Percentiles rank a stretch among this genome's conserved stretches.
Evolutionary conservation across 140 eudicot genomes (phyloP).

Genomic region (Cichorium intybus): DNA sequence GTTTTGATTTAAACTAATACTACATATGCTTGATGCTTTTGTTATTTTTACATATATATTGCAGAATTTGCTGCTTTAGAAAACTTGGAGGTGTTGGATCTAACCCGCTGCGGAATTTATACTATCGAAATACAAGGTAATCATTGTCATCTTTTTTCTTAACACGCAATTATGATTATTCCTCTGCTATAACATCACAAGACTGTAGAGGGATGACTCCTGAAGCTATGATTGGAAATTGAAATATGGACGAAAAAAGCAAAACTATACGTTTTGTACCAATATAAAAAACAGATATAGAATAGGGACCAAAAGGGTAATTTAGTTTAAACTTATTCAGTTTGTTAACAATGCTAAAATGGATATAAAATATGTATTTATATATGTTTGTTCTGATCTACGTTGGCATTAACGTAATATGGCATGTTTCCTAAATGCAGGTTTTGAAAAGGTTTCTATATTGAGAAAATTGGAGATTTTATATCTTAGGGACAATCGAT

Average conservation of each 20-base stretch:
- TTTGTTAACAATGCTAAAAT: too few species aligned
- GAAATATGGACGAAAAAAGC: too few species aligned
- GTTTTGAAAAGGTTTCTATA: neutral
- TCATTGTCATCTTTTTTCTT: neutral
- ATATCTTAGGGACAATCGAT: neutral
- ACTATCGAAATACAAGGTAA: conserved; percentile 15
- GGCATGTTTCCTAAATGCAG: neutral
- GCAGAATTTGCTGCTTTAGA: conserved; percentile 23
- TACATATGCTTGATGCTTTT: neutral
- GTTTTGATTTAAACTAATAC: too few species aligned
- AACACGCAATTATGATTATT: neutral
- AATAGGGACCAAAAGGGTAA: too few species aligned
- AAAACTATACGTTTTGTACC: too few species aligned
- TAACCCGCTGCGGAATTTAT: neutral
- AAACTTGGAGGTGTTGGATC: conserved; percentile 26
- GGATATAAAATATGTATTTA: neutral
- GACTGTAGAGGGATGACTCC: too few species aligned
- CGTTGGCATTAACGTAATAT: too few species aligned
- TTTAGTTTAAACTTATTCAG: too few species aligned
- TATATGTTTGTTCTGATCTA: neutral
- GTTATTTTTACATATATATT: neutral
- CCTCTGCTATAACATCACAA: too few species aligned
- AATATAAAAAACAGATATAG: too few species aligned
- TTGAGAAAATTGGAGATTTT: neutral
- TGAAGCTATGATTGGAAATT: too few species aligned